These are phyloP conservation scores for Calocybe indica DNA, from an alignment of 768 basidiomycete genomes.

Conservation along the genomic window DNA sequence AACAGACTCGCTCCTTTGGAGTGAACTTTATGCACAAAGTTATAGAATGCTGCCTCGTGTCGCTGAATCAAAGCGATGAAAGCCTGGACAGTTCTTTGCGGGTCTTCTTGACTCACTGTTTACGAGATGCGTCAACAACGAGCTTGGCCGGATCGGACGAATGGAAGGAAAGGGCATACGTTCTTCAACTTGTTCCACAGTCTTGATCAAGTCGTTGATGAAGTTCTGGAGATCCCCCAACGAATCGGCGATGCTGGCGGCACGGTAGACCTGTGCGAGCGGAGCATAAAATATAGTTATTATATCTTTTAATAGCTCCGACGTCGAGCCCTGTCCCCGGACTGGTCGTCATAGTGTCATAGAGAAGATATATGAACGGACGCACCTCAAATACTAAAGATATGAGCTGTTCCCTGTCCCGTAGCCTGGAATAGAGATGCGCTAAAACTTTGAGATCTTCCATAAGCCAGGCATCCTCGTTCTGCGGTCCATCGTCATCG, in stretches of 20 bases:
- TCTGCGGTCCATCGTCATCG: constrained; percentile 86
- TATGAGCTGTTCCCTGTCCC: constrained; percentile 89
- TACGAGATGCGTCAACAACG: not conserved
- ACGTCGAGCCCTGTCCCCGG: constrained; percentile 72
- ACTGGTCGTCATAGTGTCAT: not conserved
- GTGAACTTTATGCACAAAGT: constrained; percentile 97
- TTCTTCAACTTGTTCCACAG: constrained; percentile 89
- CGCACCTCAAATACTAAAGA: constrained; percentile 91
- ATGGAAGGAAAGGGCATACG: constrained; percentile 41
- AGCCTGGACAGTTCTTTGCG: constrained; percentile 79
- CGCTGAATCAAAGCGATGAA: constrained; percentile 92
- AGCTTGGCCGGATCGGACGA: constrained; percentile 1
- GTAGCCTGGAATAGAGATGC: constrained; percentile 69
- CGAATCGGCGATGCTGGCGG: constrained; percentile 95
- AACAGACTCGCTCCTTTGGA: constrained; percentile 94
- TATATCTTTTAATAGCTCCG: constrained; percentile 94
- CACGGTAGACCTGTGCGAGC: constrained; percentile 93
- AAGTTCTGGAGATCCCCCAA: constrained; percentile 89
- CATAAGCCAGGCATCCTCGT: constrained; percentile 95
- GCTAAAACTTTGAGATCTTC: constrained; percentile 85
- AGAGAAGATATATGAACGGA: not conserved
- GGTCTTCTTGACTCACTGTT: constrained; percentile 77
- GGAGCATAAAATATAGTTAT: constrained; percentile 98
- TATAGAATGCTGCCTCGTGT: constrained; percentile 94
- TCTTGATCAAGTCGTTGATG: constrained; percentile 89